phyloP scores from a whole-genome alignment of 208 protist species.

The Leishmania tropica region DNA sequence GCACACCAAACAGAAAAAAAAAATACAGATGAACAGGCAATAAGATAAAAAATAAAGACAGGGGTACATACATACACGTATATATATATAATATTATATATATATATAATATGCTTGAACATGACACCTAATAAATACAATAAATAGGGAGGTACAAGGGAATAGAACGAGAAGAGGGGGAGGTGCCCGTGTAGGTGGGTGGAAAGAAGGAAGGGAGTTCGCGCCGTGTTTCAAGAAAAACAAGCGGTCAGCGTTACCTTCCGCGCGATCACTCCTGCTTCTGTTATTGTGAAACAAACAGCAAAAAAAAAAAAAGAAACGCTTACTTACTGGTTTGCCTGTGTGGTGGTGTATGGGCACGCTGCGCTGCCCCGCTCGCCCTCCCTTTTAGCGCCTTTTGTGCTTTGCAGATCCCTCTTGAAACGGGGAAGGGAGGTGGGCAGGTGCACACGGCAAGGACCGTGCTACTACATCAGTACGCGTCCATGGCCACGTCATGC shows the following conservation, averaged over 20 bases:
- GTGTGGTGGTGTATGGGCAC: neutral
- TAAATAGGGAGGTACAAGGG: neutral
- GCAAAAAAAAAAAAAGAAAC: neutral
- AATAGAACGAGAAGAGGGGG: neutral
- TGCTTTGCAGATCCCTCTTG: too few species aligned
- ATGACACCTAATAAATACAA: neutral
- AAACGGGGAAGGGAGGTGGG: too few species aligned
- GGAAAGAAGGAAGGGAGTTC: neutral
- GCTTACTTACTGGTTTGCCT: neutral
- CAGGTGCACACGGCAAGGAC: neutral
- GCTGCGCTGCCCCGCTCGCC: neutral
- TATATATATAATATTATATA: too few species aligned
- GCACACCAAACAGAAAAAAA: neutral
- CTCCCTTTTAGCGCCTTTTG: neutral
- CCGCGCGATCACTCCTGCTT: neutral
- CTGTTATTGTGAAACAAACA: neutral
- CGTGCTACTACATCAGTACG: neutral
- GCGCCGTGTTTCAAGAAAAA: neutral
- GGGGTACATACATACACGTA: too few species aligned
- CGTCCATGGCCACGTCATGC: neutral
- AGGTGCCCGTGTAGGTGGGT: neutral
- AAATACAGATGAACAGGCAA: neutral
- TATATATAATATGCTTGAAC: neutral
- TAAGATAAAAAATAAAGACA: conserved; percentile 7
- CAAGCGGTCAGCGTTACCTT: neutral